Percentiles rank a stretch among this genome's conserved stretches.
phyloP scores from a whole-genome alignment of 2,329 filamentous ascomycete species.

The Paecilomyces fulvus region DNA sequence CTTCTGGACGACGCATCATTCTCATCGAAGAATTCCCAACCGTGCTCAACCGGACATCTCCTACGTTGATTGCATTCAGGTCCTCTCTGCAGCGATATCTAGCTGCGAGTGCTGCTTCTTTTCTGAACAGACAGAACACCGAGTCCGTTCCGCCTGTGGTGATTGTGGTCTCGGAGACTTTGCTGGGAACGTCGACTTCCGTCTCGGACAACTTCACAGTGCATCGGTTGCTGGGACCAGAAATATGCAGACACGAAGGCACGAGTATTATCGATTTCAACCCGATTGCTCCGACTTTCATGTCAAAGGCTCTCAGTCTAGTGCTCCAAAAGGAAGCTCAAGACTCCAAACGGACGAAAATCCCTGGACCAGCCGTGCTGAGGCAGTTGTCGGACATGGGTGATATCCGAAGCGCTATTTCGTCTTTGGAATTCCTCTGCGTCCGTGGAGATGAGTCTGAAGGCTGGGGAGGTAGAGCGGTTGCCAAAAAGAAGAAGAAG shows the following conservation, averaged over 20 bases:
- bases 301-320: slow-evolving; percentile 74
- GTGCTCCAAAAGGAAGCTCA: slow-evolving; percentile 79
- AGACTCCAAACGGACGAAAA: slow-evolving; percentile 64
- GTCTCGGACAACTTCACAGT: slow-evolving; percentile 87
- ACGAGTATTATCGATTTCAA: slow-evolving; percentile 86
- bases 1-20: slow-evolving; percentile 47
- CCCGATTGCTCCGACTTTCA: slow-evolving; percentile 73
- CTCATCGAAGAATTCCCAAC: slow-evolving; percentile 78
- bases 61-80: slow-evolving; percentile 61
- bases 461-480: slow-evolving; percentile 66
- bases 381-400: slow-evolving; percentile 76
- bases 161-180: slow-evolving; percentile 84
- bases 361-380: slow-evolving; percentile 70
- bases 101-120: slow-evolving; percentile 54
- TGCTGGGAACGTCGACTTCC: slow-evolving; percentile 75
- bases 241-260: slow-evolving; percentile 72
- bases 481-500: slow-evolving; percentile 57
- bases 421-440: slow-evolving; percentile 86
- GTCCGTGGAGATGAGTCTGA: slow-evolving; percentile 67
- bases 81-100: slow-evolving; percentile 67
- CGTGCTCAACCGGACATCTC: slow-evolving; percentile 59
- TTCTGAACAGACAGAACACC: slow-evolving; percentile 11
- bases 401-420: slow-evolving; percentile 86
- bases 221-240: slow-evolving; percentile 77
- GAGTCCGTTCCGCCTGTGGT: slow-evolving; percentile 63